A percentile compares a stretch with the other conserved stretches of the same genome.
These are phyloP conservation scores for Crithidia bombi DNA, from an alignment of 208 protist genomes.

Conservation along the genomic window DNA sequence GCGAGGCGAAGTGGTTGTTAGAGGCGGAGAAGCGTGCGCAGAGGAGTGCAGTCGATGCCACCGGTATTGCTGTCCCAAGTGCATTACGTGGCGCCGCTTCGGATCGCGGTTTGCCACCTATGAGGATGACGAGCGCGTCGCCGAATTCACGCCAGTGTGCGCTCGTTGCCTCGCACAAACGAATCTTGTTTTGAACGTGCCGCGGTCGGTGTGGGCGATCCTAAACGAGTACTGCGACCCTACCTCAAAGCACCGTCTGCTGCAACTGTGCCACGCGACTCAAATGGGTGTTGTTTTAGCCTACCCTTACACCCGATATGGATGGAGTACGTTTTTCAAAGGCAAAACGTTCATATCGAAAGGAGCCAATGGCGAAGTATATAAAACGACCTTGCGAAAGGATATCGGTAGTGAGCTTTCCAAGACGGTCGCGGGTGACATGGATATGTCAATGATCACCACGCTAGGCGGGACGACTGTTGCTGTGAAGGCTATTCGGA, in stretches of 20 bases:
- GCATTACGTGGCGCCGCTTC: slow-evolving; percentile 32
- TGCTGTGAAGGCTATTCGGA: slow-evolving; percentile 55
- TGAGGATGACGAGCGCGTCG: slow-evolving; percentile 22
- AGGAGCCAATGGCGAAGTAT: slow-evolving; percentile 54
- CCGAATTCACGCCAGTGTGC: slow-evolving; percentile 29
- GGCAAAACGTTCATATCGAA: slow-evolving; percentile 49
- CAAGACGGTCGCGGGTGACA: not conserved
- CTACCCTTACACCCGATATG: slow-evolving; percentile 41
- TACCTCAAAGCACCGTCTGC: slow-evolving; percentile 26
- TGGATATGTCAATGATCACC: slow-evolving; percentile 17
- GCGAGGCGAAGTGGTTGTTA: not conserved
- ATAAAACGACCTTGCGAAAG: slow-evolving; percentile 33
- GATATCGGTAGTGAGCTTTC: slow-evolving; percentile 21
- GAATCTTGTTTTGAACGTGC: slow-evolving; percentile 34
- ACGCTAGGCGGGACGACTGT: slow-evolving; percentile 36
- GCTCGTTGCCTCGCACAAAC: slow-evolving; percentile 32
- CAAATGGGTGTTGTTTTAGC: slow-evolving; percentile 51
- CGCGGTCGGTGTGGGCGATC: slow-evolving; percentile 34
- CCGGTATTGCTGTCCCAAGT: slow-evolving; percentile 26
- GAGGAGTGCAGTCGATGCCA: slow-evolving; percentile 35
- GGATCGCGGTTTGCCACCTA: slow-evolving; percentile 15
- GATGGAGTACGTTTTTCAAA: slow-evolving; percentile 52
- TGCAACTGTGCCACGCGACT: slow-evolving; percentile 50
- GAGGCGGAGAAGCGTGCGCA: not conserved
- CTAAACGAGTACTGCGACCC: slow-evolving; percentile 45